Percentiles rank a stretch among this genome's conserved stretches.
Evolutionary conservation across 495 filamentous ascomycete species (phyloP).

Genomic region (Neurospora pannonica): DNA sequence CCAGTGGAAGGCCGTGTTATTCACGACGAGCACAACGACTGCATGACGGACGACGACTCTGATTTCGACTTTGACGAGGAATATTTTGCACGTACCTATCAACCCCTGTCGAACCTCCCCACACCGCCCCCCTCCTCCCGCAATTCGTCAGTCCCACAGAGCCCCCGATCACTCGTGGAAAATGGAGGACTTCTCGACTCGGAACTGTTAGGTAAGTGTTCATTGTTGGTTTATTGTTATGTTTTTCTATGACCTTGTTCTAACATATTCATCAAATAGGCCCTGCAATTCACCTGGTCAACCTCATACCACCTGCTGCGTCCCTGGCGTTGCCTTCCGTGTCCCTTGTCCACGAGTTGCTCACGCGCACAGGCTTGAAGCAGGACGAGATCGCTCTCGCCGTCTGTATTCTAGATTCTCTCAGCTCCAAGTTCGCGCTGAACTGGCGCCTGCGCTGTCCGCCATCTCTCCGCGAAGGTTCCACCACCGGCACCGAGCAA

Average conservation of each 20-base stretch:
- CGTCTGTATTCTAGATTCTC: slow-evolving; percentile 46
- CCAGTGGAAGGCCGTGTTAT: neutral
- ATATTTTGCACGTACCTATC: slow-evolving; percentile 48
- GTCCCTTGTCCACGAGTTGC: slow-evolving; percentile 40
- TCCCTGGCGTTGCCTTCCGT: slow-evolving; percentile 42
- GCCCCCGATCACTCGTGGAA: slow-evolving; percentile 28
- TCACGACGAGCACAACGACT: slow-evolving; percentile 16
- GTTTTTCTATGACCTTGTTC: neutral
- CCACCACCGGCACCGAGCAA: neutral
- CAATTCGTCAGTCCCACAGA: slow-evolving; percentile 31
- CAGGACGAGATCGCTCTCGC: slow-evolving; percentile 43
- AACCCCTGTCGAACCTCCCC: slow-evolving; percentile 50
- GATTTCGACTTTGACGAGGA: slow-evolving; percentile 39
- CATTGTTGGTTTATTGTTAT: neutral
- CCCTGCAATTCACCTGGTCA: slow-evolving; percentile 45
- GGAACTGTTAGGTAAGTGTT: slow-evolving; percentile 36
- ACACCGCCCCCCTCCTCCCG: slow-evolving; percentile 47
- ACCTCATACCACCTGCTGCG: slow-evolving; percentile 43
- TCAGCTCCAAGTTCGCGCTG: slow-evolving; percentile 44
- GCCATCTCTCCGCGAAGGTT: slow-evolving; percentile 15
- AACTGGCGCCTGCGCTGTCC: slow-evolving; percentile 43
- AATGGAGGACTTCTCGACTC: slow-evolving; percentile 34
- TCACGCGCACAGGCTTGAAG: slow-evolving; percentile 39
- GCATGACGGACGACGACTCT: slow-evolving; percentile 29
- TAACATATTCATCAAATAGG: slow-evolving; percentile 22